Conservation (phyloP, 371 early-diverging fungal genomes). For the Batkoa obscura region DNA sequence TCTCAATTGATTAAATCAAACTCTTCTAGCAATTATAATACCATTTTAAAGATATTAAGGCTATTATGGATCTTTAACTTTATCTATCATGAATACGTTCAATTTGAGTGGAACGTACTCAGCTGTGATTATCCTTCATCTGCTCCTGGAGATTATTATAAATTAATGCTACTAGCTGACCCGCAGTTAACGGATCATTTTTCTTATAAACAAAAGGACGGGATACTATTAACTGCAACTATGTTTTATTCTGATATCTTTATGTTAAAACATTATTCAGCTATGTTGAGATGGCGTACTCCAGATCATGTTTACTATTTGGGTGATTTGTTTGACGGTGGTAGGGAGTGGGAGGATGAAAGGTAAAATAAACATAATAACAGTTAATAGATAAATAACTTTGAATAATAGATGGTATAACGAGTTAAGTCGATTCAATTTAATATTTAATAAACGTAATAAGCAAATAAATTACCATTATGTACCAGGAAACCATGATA, state of each 20-base stretch:
- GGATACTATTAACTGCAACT: conserved; percentile 12
- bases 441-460: background rate
- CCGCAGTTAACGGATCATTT: conserved; percentile 82
- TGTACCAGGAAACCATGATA: conserved; percentile 81
- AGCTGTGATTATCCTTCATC: too few species aligned
- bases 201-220: conserved; percentile 38
- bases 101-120: too few species aligned
- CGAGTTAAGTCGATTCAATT: conserved; percentile 4
- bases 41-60: too few species aligned
- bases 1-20: too few species aligned
- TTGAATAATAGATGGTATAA: conserved; percentile 4
- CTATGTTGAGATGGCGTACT: conserved; percentile 19
- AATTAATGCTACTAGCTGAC: conserved; percentile 44
- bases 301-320: conserved; percentile 49
- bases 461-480: conserved; percentile 8
- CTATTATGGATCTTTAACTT: too few species aligned
- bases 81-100: too few species aligned
- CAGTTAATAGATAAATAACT: background rate
- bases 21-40: too few species aligned
- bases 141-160: background rate
- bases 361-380: conserved; percentile 12
- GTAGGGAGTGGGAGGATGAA: conserved; percentile 48
- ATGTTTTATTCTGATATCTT: conserved; percentile 68
- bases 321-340: conserved; percentile 84
- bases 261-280: conserved; percentile 51